Percentiles rank a stretch among this genome's conserved stretches.
Evolutionary conservation across 352 stramenopile species (phyloP).

Genomic region (Hyaloperonospora brassicae): DNA sequence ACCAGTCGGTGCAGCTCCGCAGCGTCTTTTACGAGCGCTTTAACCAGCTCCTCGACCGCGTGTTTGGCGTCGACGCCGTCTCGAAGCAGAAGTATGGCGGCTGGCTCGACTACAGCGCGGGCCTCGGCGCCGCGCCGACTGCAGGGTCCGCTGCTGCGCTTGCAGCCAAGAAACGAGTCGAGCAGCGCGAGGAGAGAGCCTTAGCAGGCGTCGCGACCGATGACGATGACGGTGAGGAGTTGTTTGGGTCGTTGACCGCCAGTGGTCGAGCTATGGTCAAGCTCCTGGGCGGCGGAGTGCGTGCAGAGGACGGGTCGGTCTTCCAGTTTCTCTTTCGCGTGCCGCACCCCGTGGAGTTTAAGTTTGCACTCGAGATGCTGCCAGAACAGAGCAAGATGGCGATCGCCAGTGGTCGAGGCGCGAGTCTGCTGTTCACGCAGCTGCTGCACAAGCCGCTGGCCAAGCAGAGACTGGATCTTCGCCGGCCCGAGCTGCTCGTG

Average conservation of each 20-base stretch:
- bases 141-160: conserved; percentile 14
- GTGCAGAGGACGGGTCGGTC: conserved; percentile 63
- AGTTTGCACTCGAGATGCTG: conserved; percentile 68
- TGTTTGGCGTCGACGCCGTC: conserved; percentile 63
- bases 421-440: conserved; percentile 71
- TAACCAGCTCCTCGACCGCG: conserved; percentile 74
- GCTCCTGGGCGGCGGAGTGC: conserved; percentile 48
- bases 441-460: conserved; percentile 71
- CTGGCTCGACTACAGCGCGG: conserved; percentile 78
- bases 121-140: conserved; percentile 20
- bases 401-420: conserved; percentile 57
- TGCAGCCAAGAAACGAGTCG: conserved; percentile 19
- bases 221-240: conserved; percentile 53
- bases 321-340: conserved; percentile 78
- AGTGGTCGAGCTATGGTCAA: conserved; percentile 49
- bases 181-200: conserved; percentile 38
- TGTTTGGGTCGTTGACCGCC: conserved; percentile 37
- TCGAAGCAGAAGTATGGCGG: conserved; percentile 77
- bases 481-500: conserved; percentile 68
- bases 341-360: conserved; percentile 72
- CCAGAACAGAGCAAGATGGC: conserved; percentile 75
- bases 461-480: conserved; percentile 71
- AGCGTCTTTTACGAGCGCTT: conserved; percentile 83
- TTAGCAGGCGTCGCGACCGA: conserved; percentile 32
- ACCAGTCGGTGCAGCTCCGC: conserved; percentile 66